Evolutionary conservation across 805 yeast species (phyloP), one percentile per base, ranked within the genome.

Genomic region (Metschnikowia shivogae): DNA sequence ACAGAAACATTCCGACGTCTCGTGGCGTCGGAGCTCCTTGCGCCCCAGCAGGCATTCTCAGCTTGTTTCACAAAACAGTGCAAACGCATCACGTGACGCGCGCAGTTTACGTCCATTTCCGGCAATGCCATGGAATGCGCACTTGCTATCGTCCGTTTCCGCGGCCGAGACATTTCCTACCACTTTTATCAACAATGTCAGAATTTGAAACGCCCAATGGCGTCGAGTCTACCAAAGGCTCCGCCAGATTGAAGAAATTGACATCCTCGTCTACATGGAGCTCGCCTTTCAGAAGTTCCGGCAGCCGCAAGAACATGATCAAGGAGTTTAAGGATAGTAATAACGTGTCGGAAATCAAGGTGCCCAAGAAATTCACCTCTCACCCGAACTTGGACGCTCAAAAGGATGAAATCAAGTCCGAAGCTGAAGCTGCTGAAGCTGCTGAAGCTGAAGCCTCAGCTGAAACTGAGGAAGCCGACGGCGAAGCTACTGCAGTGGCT

Each of bases 361-460:
- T 71, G 22, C 76, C 76, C 26, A 63, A 62, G 57, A 69, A 68
- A 53, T 71, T 67, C 46, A 55, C 73, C 39, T 44, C 57, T 30
- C 74, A 70, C 54, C 72, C 74, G 19, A 65, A 71, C 9, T 61
- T 66, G 48, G 67, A 63, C 38, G 66, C 67, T 7, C 55, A 55
- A 45, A 42, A 44, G 26, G 29, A 35, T 7, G 45, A 37, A 14
- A 36, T 37, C 32, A 12, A 42, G 13, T 40, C 52, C 17, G 49
- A 44, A 13, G 26, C 46, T 2, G 50, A 34, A 7, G 34, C 17
- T 9, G 32, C 36, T 28, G 46, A 45, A 19, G 41, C 32, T 3
- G 41, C 32, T 3, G 51, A 43, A 6, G 47, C 43, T 10, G 47
- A 36, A 5, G 39, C 27, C 19, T 29, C 10, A n/a, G 34, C 6